Conservation (phyloP, 2,329 filamentous ascomycete genomes). For the Ascocoryne sarcoides region DNA sequence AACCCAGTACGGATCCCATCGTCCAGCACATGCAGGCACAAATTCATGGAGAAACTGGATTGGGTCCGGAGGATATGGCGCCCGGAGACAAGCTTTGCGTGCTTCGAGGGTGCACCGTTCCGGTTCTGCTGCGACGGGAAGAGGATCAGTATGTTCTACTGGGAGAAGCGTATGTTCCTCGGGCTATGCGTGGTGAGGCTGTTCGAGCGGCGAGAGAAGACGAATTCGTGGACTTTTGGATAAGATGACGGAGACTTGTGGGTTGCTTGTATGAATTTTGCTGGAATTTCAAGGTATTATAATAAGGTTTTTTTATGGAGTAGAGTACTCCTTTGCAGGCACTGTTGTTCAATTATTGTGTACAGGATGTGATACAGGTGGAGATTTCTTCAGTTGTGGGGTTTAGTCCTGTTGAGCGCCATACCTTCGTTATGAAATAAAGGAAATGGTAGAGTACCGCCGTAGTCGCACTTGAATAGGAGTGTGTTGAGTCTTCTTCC, state of each 20-base stretch:
- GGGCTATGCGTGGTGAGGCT: neutral
- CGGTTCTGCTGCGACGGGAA: neutral
- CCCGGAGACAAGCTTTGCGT: constrained; percentile 1
- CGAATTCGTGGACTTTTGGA: constrained; percentile 1
- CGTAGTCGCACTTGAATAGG: too few relatives aligned
- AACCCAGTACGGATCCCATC: neutral
- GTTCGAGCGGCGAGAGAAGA: constrained; percentile 1
- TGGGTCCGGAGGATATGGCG: neutral
- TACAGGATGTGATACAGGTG: too few relatives aligned
- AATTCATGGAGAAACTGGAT: constrained; percentile 1
- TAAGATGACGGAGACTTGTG: neutral
- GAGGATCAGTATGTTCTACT: neutral
- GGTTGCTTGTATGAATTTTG: constrained; percentile 1
- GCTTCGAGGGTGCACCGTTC: constrained; percentile 1
- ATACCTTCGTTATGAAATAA: too few relatives aligned
- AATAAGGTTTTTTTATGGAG: too few relatives aligned
- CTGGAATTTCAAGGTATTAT: neutral
- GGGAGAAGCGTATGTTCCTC: constrained; percentile 1
- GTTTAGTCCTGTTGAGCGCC: too few relatives aligned
- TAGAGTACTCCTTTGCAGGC: too few relatives aligned
- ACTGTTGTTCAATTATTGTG: too few relatives aligned
- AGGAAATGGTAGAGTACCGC: too few relatives aligned
- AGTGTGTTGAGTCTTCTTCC: too few relatives aligned
- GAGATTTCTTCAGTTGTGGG: too few relatives aligned
- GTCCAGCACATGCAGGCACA: neutral